Evolutionary conservation across 1,284 basidiomycete species (phyloP).

Genomic region (Ganoderma leucocontextum): DNA sequence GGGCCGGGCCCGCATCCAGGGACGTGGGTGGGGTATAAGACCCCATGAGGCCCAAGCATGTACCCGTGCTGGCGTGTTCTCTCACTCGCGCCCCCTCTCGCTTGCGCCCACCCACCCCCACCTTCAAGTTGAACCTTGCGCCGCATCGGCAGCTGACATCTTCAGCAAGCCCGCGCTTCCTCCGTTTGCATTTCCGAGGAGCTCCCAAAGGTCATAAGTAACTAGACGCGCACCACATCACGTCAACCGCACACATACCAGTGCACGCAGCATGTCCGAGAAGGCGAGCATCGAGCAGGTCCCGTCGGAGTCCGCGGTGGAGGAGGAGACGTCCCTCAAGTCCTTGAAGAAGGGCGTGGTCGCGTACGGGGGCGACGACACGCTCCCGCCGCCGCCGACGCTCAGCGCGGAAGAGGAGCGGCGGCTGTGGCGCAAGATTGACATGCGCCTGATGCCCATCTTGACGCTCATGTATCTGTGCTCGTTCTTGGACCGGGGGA

Average conservation of each 20-base stretch:
- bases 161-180: not conserved
- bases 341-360: constrained; percentile 18
- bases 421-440: constrained; percentile 70
- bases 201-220: no score
- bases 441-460: constrained; percentile 70
- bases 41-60: not conserved
- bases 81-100: not conserved
- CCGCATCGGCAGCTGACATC: constrained; percentile 2
- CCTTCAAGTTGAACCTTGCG: not conserved
- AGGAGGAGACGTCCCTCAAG: constrained; percentile 19
- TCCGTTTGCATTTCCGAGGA: not conserved
- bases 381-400: constrained; percentile 53
- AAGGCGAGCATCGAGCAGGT: constrained; percentile 27
- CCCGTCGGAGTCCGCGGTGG: constrained; percentile 14
- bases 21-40: constrained; percentile 2
- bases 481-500: constrained; percentile 71
- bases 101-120: not conserved
- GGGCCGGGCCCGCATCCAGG: not conserved
- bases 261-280: constrained; percentile 15
- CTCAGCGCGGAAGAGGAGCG: constrained; percentile 61
- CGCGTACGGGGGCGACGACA: constrained; percentile 36
- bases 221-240: not conserved
- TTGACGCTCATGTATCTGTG: constrained; percentile 69
- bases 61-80: not conserved
- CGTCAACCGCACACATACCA: not conserved